Base-by-base conservation (phyloP, 768 basidiomycete species). In the Naganishia antarctica region DNA sequence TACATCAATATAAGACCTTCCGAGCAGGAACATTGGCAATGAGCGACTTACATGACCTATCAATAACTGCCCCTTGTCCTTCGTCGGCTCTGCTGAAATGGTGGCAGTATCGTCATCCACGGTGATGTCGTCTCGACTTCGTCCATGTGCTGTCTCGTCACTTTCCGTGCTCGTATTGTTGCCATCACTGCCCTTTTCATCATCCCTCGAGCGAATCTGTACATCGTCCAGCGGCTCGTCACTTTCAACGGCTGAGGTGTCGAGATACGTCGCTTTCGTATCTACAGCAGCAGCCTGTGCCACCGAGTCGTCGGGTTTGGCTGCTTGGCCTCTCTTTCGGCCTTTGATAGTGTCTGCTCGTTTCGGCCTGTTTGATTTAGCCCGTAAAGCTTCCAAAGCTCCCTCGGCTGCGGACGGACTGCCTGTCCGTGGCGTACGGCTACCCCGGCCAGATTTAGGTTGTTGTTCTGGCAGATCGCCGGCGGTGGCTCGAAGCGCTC, bases 401-500 rank as follows among this genome's bases (percentile, higher is more conserved):
- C 45, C 61, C n/a, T 63, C 66, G 6, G 66, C 66, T 12, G 61
- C 45, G 13, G 61, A 45, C 1, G 61, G 49, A 18, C 51, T 50
- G n/a, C 40, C 44, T 16, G 29, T 63, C 4, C 60, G 60, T 49
- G 66, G 66, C 18, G 66, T 67, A 15, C 60, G 41, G 13, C 32
- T 47, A 7, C 61, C 61, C 13, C 21, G 25, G 7, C 72, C 69
- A 3, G 71, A 67, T 3, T 67, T 57, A 13, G 69, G 68, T 11
- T 29, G 40, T 16, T 28, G 21, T 12, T 51, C 51, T 6, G 23
- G 43, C 9, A 51, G 58, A 3, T 63, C 61, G 26, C 66, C 69
- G 3, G 70, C 67, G 0, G 72, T 69, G 3, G 70, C 69, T 45
- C 70, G 51, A 4, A 77, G 66, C 13, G 74, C 76, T 45, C 70